These are phyloP conservation scores for Lactarius vividus DNA, from an alignment of 768 basidiomycete genomes.

Conservation along the genomic window DNA sequence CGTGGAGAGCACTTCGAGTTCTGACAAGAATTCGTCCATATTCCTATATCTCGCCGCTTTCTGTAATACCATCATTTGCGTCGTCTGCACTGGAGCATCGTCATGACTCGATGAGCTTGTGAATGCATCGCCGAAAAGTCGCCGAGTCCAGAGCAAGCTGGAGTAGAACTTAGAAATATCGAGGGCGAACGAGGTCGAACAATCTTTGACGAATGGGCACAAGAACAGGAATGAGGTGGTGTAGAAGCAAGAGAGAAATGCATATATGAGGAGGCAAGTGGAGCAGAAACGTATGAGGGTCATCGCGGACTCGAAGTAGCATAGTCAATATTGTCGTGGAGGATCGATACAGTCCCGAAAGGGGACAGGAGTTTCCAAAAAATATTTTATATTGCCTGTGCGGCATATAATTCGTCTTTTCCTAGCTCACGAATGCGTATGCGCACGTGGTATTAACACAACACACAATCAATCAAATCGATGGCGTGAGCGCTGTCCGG, in stretches of 20 bases:
- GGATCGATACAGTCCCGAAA: no score
- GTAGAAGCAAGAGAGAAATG: conserved; percentile 24
- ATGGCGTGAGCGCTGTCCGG: no score
- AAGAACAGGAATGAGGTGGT: conserved; percentile 26
- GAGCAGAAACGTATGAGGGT: conserved; percentile 12
- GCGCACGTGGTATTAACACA: no score
- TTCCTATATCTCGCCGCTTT: conserved; percentile 16
- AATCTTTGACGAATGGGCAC: conserved; percentile 26
- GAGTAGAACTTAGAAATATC: conserved; percentile 14
- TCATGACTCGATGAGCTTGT: not conserved
- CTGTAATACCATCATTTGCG: conserved; percentile 11
- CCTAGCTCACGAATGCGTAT: no score
- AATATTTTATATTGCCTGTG: no score
- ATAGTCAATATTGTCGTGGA: no score
- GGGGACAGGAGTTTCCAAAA: no score
- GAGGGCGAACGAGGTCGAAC: conserved; percentile 20
- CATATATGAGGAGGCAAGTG: conserved; percentile 18
- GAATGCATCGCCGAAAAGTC: conserved; percentile 1
- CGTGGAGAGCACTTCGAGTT: conserved; percentile 6
- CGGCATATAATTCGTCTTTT: no score
- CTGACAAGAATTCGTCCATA: conserved; percentile 12
- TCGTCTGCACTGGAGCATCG: not conserved
- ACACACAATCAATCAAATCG: no score
- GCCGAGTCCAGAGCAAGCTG: conserved; percentile 13
- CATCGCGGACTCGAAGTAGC: not conserved